Evolutionary conservation across 2,329 filamentous ascomycete species (phyloP).

Genomic region (Tolypocladium amazonense): DNA sequence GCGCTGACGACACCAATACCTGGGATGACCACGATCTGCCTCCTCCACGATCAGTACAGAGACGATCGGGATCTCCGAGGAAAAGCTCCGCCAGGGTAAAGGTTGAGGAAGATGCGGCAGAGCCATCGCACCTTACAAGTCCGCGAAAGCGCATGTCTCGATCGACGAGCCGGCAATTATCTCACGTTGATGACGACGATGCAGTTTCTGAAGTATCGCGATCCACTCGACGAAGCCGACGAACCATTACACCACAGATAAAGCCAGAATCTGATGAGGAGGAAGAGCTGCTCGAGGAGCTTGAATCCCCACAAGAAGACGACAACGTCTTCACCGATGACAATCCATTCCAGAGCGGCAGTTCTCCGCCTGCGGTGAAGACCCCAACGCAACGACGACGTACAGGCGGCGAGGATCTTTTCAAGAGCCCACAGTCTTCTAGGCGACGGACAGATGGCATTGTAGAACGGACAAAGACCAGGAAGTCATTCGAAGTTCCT

Average conservation of each 20-base stretch:
- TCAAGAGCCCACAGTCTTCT: constrained; percentile 29
- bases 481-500: constrained; percentile 49
- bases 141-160: constrained; percentile 45
- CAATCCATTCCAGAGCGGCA: constrained; percentile 87
- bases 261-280: constrained; percentile 44
- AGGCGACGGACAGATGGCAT: constrained; percentile 33
- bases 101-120: constrained; percentile 37
- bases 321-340: constrained; percentile 69
- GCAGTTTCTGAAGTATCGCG: constrained; percentile 22
- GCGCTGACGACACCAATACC: constrained; percentile 54
- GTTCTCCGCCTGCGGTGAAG: constrained; percentile 49
- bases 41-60: constrained; percentile 37
- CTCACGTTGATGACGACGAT: constrained; percentile 34
- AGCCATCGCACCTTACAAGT: constrained; percentile 27
- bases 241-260: constrained; percentile 40
- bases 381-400: constrained; percentile 38
- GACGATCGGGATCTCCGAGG: constrained; percentile 43
- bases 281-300: constrained; percentile 11
- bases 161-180: constrained; percentile 42
- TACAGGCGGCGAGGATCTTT: constrained; percentile 31
- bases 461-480: constrained; percentile 19
- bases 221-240: constrained; percentile 39
- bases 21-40: constrained; percentile 49
- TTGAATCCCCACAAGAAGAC: constrained; percentile 21
- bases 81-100: constrained; percentile 42